Evolutionary conservation across 257 asterid genomes (phyloP).

Genomic region (Solanum piurae): DNA sequence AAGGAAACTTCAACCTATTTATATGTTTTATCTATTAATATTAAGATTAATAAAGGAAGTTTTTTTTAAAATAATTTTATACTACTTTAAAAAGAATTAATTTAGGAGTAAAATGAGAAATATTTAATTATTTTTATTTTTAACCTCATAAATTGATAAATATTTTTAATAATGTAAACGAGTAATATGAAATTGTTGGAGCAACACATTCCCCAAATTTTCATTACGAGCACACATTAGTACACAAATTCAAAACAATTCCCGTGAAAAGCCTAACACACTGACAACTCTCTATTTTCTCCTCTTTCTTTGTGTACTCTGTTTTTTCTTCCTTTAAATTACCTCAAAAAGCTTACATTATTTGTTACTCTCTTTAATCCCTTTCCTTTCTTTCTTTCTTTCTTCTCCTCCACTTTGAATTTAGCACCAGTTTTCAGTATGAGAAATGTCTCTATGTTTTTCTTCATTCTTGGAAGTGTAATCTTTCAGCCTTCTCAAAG

Average conservation of each 20-base stretch:
- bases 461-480: conserved; percentile 17
- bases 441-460: conserved; percentile 20
- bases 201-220: conserved; percentile 25
- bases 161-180: too few species aligned
- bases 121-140: too few species aligned
- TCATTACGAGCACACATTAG: conserved; percentile 1
- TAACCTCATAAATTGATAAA: too few species aligned
- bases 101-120: background rate
- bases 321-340: background rate
- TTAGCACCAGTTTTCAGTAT: background rate
- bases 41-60: too few species aligned
- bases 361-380: background rate
- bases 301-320: background rate
- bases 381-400: background rate
- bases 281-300: conserved; percentile 33
- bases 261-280: conserved; percentile 37
- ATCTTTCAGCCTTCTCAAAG: conserved; percentile 23
- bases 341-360: background rate
- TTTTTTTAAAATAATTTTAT: too few species aligned
- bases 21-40: background rate
- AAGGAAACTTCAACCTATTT: too few species aligned
- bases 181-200: background rate
- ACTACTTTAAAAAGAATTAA: too few species aligned
- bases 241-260: conserved; percentile 26
- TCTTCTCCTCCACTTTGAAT: background rate